Evolutionary conservation across 192 early-diverging fungal species (phyloP).

Genomic region (Mortierella alpina): DNA sequence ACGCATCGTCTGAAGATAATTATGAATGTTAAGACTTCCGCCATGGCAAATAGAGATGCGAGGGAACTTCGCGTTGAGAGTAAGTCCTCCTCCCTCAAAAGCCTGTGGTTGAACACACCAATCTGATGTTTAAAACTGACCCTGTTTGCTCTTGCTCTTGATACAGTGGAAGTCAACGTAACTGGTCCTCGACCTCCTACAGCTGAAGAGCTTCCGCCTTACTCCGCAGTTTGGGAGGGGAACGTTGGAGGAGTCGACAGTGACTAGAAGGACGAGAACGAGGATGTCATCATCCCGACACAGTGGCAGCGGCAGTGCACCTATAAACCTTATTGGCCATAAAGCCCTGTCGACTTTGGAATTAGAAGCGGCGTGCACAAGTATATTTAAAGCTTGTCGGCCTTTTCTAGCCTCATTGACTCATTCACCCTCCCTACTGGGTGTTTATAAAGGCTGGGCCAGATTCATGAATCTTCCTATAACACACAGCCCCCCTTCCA

Average conservation of each 20-base stretch:
- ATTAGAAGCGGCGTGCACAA: too few relatives aligned
- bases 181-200: constrained; percentile 36
- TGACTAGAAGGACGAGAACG: neutral
- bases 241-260: constrained; percentile 13
- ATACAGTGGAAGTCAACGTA: constrained; percentile 30
- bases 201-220: constrained; percentile 25
- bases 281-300: neutral
- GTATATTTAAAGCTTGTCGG: too few relatives aligned
- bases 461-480: too few relatives aligned
- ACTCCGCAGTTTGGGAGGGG: constrained; percentile 9
- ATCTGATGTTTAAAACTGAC: neutral
- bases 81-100: constrained; percentile 14
- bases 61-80: constrained; percentile 40
- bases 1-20: constrained; percentile 45
- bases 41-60: constrained; percentile 28
- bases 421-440: too few relatives aligned
- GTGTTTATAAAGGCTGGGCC: too few relatives aligned
- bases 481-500: too few relatives aligned
- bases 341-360: neutral
- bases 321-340: neutral
- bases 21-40: constrained; percentile 26
- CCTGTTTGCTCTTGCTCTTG: neutral
- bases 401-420: too few relatives aligned
- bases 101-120: neutral
- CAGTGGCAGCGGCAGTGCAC: neutral